These are phyloP conservation scores for Elsinoe arachidis DNA, from an alignment of 2,329 filamentous ascomycete species.

Conservation along the genomic window DNA sequence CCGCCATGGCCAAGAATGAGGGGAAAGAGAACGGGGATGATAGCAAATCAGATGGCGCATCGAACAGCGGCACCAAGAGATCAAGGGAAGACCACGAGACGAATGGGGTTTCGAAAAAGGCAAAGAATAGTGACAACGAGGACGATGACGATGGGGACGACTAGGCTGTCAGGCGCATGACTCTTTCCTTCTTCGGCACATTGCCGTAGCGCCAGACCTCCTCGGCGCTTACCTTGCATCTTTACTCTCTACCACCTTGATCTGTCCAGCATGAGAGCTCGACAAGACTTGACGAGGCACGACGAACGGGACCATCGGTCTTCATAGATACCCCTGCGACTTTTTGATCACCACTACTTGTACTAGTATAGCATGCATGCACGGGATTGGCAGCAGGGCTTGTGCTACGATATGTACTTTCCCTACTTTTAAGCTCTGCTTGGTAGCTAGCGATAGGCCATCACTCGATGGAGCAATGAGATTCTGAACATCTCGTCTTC, in stretches of 20 bases:
- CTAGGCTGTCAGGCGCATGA: constrained; percentile 16
- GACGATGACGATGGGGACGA: constrained; percentile 38
- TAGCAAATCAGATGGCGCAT: not conserved
- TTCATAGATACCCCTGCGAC: not conserved
- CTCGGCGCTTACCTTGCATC: not conserved
- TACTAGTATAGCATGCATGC: constrained; percentile 4
- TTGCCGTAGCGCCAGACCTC: not conserved
- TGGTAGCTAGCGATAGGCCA: too few relatives aligned
- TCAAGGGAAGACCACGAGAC: not conserved
- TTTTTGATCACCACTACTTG: not conserved
- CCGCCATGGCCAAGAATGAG: constrained; percentile 68
- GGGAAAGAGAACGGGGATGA: constrained; percentile 25
- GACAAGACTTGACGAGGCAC: not conserved
- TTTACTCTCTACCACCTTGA: not conserved
- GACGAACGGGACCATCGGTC: not conserved
- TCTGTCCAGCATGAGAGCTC: too few relatives aligned
- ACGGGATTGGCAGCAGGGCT: not conserved
- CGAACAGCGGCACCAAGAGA: constrained; percentile 2
- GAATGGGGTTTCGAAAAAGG: constrained; percentile 2
- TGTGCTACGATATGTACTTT: constrained; percentile 1
- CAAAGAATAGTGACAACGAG: constrained; percentile 9
- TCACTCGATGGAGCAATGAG: too few relatives aligned
- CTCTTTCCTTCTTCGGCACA: not conserved
- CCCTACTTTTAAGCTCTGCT: not conserved
- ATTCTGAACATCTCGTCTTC: too few relatives aligned